phyloP scores from a whole-genome alignment of 768 basidiomycete genomes.

The Tricholoma flavovirens region DNA sequence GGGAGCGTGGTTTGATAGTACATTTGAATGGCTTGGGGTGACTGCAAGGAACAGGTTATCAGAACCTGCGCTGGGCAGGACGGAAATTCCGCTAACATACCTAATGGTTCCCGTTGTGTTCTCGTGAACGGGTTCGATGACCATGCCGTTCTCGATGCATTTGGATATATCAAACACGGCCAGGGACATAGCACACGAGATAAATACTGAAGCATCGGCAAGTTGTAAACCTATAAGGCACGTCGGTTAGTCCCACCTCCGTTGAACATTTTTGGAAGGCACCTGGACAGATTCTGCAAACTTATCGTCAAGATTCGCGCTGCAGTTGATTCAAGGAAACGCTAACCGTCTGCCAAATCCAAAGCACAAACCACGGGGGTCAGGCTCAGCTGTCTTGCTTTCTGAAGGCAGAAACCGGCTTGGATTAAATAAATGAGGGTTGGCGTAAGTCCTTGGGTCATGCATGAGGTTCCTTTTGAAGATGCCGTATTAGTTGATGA shows the following conservation, averaged over 20 bases:
- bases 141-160: conserved; percentile 36
- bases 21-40: conserved; percentile 63
- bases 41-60: conserved; percentile 21
- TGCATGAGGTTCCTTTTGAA: conserved; percentile 42
- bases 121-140: conserved; percentile 48
- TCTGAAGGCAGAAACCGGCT: conserved; percentile 50
- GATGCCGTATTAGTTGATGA: conserved; percentile 11
- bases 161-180: conserved; percentile 49
- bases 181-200: conserved; percentile 46
- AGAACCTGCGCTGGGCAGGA: conserved; percentile 1
- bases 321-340: neutral
- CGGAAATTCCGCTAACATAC: conserved; percentile 22
- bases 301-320: neutral
- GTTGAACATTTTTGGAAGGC: conserved; percentile 6
- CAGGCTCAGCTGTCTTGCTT: conserved; percentile 38
- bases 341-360: conserved; percentile 64
- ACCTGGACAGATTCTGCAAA: conserved; percentile 44
- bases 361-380: conserved; percentile 59
- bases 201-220: conserved; percentile 49
- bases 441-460: conserved; percentile 46
- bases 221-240: conserved; percentile 39
- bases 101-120: conserved; percentile 63
- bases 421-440: conserved; percentile 53
- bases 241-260: conserved; percentile 3
- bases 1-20: conserved; percentile 53